Base-by-base conservation (phyloP, 495 filamentous ascomycete species). In the Clavariopsis aquatica region DNA sequence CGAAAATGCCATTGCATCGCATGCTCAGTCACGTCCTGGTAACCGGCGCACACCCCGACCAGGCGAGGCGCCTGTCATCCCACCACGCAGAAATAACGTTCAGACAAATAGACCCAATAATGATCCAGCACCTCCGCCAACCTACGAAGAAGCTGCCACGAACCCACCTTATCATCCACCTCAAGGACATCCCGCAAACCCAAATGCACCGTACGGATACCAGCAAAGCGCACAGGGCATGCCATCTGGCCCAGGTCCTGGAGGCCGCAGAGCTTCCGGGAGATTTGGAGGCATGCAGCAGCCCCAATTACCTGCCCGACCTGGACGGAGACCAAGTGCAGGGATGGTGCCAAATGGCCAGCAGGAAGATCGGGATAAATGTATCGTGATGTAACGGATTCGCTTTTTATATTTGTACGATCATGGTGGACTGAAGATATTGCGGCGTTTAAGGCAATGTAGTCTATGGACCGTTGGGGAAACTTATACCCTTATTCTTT, bases 71-170 rank as follows among this genome's bases (percentile, higher is more conserved):
- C 76, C 76, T 6, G 53, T 69, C 5, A 73, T 78, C 27, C 76
- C 78, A 34, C 78, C 77, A 8, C 71, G 77, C 0, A 63, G 75
- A 19, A 70, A 60, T 24, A 64, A 62, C 47, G 49, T 61, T n/a
- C 58, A 55, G n/a, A 51, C 56, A 15, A 38, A 53, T 65, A 60
- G 63, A 58, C 62, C n/a, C 69, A 70, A 52, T 65, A 65, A 51
- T 68, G 68, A 53, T 65, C 57, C 87, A 51, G 85, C 82, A 0
- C 86, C 89, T 2, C 91, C 90, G 12, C 91, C 91, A 6, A 86
- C 84, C 15, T 96, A 96, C 72, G 91, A 94, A 75, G 88, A 93
- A 78, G 88, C 89, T 8, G 82, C 89, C 0, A 83, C 80, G 29
- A 80, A 81, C 52, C 81, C 79, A 7, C 81, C 82, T 6, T 92